These are phyloP conservation scores for Metarhizium humberi DNA, from an alignment of 2,329 filamentous ascomycete species.

Conservation along the genomic window DNA sequence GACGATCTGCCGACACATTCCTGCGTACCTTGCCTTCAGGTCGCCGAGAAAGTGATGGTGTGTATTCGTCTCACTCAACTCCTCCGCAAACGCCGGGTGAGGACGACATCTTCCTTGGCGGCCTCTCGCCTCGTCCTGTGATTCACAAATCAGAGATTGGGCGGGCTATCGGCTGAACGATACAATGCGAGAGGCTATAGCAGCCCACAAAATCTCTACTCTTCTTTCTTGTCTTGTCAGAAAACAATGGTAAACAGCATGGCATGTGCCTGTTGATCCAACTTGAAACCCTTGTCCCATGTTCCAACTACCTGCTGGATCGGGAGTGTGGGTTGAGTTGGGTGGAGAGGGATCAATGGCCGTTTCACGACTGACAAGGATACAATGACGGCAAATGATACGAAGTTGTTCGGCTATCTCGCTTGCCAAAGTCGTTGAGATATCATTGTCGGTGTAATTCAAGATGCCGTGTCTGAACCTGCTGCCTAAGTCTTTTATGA, in stretches of 20 bases:
- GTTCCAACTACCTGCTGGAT: neutral
- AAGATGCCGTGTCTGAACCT: neutral
- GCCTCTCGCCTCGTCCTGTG: conserved; percentile 39
- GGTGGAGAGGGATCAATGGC: neutral
- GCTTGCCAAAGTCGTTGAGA: neutral
- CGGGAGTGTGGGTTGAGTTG: neutral
- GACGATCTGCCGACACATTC: conserved; percentile 23
- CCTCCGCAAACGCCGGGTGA: conserved; percentile 36
- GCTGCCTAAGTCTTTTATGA: neutral
- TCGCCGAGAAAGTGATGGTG: neutral
- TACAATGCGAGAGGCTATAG: neutral
- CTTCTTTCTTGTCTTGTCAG: neutral
- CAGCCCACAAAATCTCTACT: conserved; percentile 10
- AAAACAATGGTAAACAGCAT: neutral
- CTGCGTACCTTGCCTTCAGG: conserved; percentile 2
- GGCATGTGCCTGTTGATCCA: neutral
- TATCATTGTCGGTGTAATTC: neutral
- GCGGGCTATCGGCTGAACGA: conserved; percentile 39
- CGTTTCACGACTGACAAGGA: conserved; percentile 2
- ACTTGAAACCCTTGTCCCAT: neutral
- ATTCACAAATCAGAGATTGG: conserved; percentile 41
- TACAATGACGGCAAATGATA: neutral
- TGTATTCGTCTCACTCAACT: conserved; percentile 32
- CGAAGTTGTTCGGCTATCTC: neutral
- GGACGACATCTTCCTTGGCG: conserved; percentile 34